Conservation (phyloP, 768 basidiomycete species). For the Crepidotus variabilis region DNA sequence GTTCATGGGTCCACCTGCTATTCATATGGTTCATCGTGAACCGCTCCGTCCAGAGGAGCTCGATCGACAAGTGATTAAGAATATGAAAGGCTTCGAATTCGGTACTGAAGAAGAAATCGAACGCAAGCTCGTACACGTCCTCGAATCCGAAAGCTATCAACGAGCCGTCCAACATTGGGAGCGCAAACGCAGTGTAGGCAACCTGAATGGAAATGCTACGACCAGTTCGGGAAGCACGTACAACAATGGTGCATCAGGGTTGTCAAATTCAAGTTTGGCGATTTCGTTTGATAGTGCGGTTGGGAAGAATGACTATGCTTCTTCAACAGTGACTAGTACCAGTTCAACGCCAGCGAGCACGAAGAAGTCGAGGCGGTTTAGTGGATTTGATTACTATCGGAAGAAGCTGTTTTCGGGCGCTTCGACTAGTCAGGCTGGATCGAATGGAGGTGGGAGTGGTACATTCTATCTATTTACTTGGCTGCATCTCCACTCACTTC, state of each 20-base stretch:
- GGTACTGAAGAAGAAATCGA: constrained; percentile 87
- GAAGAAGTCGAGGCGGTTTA: constrained; percentile 83
- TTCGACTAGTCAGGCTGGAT: constrained; percentile 44
- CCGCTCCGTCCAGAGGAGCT: constrained; percentile 88
- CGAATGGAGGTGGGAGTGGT: constrained; percentile 2
- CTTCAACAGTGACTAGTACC: constrained; percentile 26
- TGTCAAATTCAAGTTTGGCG: constrained; percentile 69
- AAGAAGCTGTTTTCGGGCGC: constrained; percentile 80
- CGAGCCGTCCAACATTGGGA: constrained; percentile 79
- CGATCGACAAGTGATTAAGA: constrained; percentile 78
- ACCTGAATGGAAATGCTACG: constrained; percentile 28
- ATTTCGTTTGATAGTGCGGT: constrained; percentile 54
- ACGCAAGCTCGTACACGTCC: constrained; percentile 61
- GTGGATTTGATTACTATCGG: constrained; percentile 91
- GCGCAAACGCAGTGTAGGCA: constrained; percentile 45
- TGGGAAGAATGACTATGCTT: constrained; percentile 32
- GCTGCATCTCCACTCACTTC: neutral
- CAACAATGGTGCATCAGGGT: constrained; percentile 34
- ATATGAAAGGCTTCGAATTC: constrained; percentile 97
- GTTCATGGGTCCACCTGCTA: constrained; percentile 72
- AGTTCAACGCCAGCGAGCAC: constrained; percentile 24
- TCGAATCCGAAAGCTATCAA: constrained; percentile 75
- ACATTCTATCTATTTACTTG: neutral
- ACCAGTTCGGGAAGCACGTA: constrained; percentile 31
- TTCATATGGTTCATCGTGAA: constrained; percentile 85